Evolutionary conservation across 2,329 filamentous ascomycete species (phyloP).

Genomic region (Thelonectria rubi): DNA sequence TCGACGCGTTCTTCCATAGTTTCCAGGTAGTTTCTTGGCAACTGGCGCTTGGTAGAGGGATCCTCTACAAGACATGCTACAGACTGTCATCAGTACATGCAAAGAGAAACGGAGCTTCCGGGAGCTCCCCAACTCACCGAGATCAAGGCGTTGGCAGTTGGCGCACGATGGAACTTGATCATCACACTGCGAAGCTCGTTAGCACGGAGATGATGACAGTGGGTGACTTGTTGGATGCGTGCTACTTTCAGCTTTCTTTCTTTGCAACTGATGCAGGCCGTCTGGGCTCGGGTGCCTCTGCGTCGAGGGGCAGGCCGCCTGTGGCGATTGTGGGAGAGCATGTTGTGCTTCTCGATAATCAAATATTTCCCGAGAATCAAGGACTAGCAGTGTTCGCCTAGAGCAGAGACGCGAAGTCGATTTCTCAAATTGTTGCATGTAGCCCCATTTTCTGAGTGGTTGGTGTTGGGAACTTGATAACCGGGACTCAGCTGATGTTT

Average conservation of each 20-base stretch:
- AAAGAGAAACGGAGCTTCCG: background rate
- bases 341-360: too few relatives aligned
- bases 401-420: too few relatives aligned
- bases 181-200: constrained; percentile 18
- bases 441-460: too few relatives aligned
- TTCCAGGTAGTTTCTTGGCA: constrained; percentile 45
- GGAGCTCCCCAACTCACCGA: background rate
- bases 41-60: constrained; percentile 38
- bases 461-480: too few relatives aligned
- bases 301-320: too few relatives aligned
- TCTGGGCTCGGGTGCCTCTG: background rate
- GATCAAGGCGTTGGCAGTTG: constrained; percentile 11
- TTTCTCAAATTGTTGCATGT: too few relatives aligned
- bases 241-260: constrained; percentile 21
- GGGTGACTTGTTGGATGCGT: background rate
- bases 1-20: constrained; percentile 41
- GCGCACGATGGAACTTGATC: constrained; percentile 13
- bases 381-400: too few relatives aligned
- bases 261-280: constrained; percentile 20
- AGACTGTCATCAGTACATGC: background rate
- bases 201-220: too few relatives aligned
- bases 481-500: too few relatives aligned
- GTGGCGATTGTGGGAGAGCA: too few relatives aligned
- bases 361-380: too few relatives aligned
- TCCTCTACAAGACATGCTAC: constrained; percentile 41